Conservation (phyloP, 2,329 filamentous ascomycete species). For the Cladophialophora psammophila region DNA sequence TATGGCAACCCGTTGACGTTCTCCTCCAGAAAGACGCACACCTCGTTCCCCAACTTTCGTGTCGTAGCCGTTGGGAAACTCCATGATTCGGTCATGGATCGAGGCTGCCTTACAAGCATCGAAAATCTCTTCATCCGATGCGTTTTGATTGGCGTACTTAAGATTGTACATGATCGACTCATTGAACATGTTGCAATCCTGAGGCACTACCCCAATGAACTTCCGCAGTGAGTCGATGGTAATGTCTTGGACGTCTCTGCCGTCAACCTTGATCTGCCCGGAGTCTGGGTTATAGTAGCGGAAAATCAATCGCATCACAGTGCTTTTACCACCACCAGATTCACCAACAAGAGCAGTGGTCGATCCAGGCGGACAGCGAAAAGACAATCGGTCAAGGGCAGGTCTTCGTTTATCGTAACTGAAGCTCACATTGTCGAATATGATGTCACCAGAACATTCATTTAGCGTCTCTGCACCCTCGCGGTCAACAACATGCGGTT, state of each 20-base stretch:
- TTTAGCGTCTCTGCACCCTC: constrained; percentile 69
- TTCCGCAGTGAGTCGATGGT: constrained; percentile 92
- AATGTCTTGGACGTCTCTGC: constrained; percentile 79
- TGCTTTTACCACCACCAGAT: constrained; percentile 96
- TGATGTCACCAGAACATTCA: constrained; percentile 79
- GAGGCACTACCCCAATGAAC: constrained; percentile 94
- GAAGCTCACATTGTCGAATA: constrained; percentile 88
- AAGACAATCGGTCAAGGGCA: constrained; percentile 81
- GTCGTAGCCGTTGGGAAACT: constrained; percentile 85
- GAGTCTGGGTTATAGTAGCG: constrained; percentile 89
- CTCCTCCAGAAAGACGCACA: constrained; percentile 83
- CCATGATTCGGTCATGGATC: constrained; percentile 90
- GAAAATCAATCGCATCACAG: constrained; percentile 92
- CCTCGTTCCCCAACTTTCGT: constrained; percentile 93
- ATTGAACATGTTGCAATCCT: constrained; percentile 95
- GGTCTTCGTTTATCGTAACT: constrained; percentile 87
- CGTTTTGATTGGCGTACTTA: constrained; percentile 82
- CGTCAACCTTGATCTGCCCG: constrained; percentile 85
- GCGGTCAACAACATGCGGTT: constrained; percentile 85
- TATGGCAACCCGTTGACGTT: constrained; percentile 93
- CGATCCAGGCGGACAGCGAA: constrained; percentile 85
- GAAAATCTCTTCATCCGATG: constrained; percentile 81
- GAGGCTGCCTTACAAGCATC: constrained; percentile 84
- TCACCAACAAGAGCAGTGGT: constrained; percentile 96
- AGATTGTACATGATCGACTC: constrained; percentile 95